phyloP scores from a whole-genome alignment of 2,329 filamentous ascomycete genomes.

The Macroventuria anomochaeta region DNA sequence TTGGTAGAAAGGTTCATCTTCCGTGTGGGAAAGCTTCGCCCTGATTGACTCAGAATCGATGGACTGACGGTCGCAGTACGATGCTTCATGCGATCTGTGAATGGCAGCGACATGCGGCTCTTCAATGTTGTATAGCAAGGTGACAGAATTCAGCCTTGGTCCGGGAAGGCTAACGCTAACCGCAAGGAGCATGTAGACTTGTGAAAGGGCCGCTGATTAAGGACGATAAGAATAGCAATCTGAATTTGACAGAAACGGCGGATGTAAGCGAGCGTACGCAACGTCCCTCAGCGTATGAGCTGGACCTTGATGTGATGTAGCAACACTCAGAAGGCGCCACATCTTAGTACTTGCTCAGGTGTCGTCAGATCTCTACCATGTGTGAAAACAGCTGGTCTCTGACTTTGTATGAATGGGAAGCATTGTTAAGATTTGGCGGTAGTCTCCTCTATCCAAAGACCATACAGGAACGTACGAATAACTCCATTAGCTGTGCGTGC shows the following conservation, averaged over 20 bases:
- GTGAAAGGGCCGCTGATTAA: constrained; percentile 39
- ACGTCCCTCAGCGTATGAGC: background rate
- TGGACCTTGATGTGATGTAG: background rate
- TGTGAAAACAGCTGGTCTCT: background rate
- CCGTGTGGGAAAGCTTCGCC: constrained; percentile 9
- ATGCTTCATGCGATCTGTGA: background rate
- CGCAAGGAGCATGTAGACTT: constrained; percentile 21
- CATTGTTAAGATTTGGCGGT: background rate
- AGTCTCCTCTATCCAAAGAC: background rate
- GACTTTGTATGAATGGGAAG: too few relatives aligned
- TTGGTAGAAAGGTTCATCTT: constrained; percentile 25
- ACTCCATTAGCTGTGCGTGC: background rate
- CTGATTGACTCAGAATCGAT: background rate
- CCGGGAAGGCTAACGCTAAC: constrained; percentile 20
- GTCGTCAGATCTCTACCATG: background rate
- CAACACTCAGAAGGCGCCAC: background rate
- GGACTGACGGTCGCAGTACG: background rate
- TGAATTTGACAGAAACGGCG: constrained; percentile 15
- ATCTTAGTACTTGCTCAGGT: background rate
- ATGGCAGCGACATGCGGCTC: constrained; percentile 18
- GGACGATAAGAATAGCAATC: constrained; percentile 35
- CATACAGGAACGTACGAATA: background rate
- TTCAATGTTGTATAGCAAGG: constrained; percentile 27
- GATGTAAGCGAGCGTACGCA: constrained; percentile 24
- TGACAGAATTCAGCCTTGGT: constrained; percentile 20